phyloP scores from a whole-genome alignment of 176 grass and related monocot species.

The Oryza glaberrima region DNA sequence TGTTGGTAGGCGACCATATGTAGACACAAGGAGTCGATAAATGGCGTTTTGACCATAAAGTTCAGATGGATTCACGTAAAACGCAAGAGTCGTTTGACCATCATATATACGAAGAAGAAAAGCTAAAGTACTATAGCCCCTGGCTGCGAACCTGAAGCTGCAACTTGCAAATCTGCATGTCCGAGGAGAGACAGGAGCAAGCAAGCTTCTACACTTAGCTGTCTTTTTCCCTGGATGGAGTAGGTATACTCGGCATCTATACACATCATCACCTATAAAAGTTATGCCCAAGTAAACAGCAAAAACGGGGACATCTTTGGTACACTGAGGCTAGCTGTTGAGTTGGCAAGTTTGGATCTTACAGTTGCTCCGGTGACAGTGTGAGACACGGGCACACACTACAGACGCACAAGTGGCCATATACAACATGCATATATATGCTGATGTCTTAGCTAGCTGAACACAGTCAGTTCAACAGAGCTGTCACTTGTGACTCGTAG shows the following conservation, averaged over 20 bases:
- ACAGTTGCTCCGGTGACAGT: not conserved
- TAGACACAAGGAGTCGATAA: conserved; percentile 26
- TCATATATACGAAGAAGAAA: not conserved
- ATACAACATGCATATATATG: not conserved
- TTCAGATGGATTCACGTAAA: conserved; percentile 20
- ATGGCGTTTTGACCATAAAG: conserved; percentile 32
- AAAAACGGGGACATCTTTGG: not conserved
- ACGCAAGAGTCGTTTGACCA: conserved; percentile 2
- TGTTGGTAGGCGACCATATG: conserved; percentile 5
- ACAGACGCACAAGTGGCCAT: not conserved
- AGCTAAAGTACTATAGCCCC: not conserved
- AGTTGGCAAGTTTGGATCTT: conserved; percentile 22
- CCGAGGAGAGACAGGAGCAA: conserved; percentile 15
- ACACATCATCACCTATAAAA: conserved; percentile 28
- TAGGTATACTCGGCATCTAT: not conserved
- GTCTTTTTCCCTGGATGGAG: not conserved
- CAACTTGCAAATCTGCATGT: not conserved
- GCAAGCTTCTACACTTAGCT: not conserved
- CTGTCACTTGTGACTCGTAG: conserved; percentile 25
- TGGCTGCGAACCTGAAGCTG: not conserved
- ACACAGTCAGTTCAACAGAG: not conserved
- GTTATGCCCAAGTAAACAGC: conserved; percentile 6
- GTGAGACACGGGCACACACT: not conserved
- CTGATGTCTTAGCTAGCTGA: conserved; percentile 1
- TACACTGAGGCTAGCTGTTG: not conserved